Conservation (phyloP, 257 asterid genomes). For the Lycium ferocissimum region DNA sequence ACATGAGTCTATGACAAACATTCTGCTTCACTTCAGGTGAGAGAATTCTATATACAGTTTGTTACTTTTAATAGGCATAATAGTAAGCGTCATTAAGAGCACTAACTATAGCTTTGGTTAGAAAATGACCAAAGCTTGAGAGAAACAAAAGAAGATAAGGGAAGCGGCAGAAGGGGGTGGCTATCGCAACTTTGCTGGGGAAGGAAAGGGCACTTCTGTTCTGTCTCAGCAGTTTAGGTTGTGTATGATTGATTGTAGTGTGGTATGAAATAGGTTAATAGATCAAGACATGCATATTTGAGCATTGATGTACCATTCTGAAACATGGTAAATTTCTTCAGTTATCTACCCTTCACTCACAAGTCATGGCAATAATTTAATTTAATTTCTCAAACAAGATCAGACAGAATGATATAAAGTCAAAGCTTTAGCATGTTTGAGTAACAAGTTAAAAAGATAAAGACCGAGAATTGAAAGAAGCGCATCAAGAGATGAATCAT, state of each 20-base stretch:
- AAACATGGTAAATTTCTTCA: neutral
- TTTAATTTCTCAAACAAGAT: neutral
- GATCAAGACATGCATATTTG: neutral
- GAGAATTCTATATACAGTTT: neutral
- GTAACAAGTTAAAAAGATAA: neutral
- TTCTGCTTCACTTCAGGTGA: neutral
- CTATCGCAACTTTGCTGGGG: neutral
- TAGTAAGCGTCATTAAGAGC: neutral
- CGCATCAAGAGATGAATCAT: neutral
- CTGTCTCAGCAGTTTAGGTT: neutral
- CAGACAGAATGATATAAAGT: neutral
- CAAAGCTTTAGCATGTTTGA: neutral
- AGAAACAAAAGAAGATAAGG: neutral
- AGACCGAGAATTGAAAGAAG: neutral
- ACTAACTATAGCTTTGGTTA: neutral
- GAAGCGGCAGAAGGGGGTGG: neutral
- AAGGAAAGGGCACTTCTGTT: neutral
- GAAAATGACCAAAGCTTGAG: neutral
- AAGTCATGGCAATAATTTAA: neutral
- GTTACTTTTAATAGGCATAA: neutral
- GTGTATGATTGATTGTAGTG: neutral
- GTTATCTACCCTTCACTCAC: neutral
- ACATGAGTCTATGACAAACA: neutral
- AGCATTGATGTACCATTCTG: neutral
- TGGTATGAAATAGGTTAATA: neutral